A percentile compares a stretch with the other conserved stretches of the same genome.
These are phyloP conservation scores for Phytophthora pini DNA, from an alignment of 352 stramenopile species.

Conservation along the genomic window DNA sequence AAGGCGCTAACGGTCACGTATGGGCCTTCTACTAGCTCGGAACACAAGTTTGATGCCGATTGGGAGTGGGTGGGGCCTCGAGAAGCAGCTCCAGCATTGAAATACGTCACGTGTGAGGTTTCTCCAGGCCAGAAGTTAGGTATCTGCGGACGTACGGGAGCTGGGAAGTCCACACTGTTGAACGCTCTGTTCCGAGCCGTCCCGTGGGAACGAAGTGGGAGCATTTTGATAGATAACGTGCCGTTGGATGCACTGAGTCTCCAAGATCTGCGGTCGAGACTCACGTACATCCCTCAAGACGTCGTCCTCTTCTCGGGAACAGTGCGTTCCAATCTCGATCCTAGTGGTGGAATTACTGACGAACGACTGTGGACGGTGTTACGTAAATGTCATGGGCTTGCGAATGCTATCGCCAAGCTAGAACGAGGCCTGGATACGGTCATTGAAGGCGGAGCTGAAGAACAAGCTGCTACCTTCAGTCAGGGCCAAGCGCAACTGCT, in stretches of 20 bases:
- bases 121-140: constrained; percentile 70
- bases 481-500: constrained; percentile 80
- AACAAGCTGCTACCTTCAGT: constrained; percentile 57
- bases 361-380: constrained; percentile 69
- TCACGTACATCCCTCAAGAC: constrained; percentile 89
- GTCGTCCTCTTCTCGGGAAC: constrained; percentile 84
- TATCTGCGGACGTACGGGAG: constrained; percentile 89
- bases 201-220: constrained; percentile 49
- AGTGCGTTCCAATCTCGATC: constrained; percentile 89
- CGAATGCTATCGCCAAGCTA: constrained; percentile 50
- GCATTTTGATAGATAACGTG: constrained; percentile 79
- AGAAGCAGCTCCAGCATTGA: constrained; percentile 44
- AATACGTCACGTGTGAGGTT: constrained; percentile 55
- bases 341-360: constrained; percentile 44
- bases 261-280: constrained; percentile 57
- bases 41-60: constrained; percentile 22
- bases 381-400: constrained; percentile 51
- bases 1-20: constrained; percentile 56
- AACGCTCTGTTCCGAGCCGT: constrained; percentile 83
- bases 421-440: constrained; percentile 55
- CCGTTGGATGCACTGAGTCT: constrained; percentile 69
- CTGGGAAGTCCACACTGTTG: constrained; percentile 91
- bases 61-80: constrained; percentile 29
- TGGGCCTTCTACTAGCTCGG: neutral
- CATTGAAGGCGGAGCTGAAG: constrained; percentile 49